Conservation (phyloP, 257 asterid genomes). For the Penstemon barbatus region DNA sequence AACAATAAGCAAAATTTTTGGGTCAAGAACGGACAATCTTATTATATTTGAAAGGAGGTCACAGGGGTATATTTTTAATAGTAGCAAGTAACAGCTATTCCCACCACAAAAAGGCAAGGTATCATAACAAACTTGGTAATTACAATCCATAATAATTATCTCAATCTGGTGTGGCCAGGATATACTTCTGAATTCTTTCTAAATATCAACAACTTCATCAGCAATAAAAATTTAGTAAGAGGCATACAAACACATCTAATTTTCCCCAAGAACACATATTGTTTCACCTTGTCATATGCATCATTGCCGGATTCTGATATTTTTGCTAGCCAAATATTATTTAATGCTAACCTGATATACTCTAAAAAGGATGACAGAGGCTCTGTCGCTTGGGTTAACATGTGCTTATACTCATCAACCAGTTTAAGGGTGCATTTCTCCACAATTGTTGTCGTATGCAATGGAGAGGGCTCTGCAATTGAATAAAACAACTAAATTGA, state of each 20-base stretch:
- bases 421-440: constrained; percentile 95
- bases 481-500: not conserved
- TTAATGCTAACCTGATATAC: constrained; percentile 65
- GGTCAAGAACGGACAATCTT: not conserved
- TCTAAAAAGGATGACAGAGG: constrained; percentile 84
- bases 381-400: constrained; percentile 92
- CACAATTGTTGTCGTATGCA: constrained; percentile 93
- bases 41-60: constrained; percentile 1
- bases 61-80: constrained; percentile 1
- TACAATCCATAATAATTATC: not conserved
- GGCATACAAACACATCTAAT: not conserved
- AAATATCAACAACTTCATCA: not conserved
- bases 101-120: not conserved
- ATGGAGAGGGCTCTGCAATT: constrained; percentile 86
- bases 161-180: not conserved
- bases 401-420: constrained; percentile 88
- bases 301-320: not conserved
- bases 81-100: not conserved
- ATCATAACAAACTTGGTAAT: not conserved
- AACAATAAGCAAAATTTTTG: constrained; percentile 26
- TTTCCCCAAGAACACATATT: not conserved
- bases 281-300: constrained; percentile 5
- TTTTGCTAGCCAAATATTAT: too few species aligned
- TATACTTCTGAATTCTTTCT: not conserved
- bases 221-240: not conserved